Base-by-base conservation (phyloP, 169 alveolate species). In the Eimeria maxima region DNA sequence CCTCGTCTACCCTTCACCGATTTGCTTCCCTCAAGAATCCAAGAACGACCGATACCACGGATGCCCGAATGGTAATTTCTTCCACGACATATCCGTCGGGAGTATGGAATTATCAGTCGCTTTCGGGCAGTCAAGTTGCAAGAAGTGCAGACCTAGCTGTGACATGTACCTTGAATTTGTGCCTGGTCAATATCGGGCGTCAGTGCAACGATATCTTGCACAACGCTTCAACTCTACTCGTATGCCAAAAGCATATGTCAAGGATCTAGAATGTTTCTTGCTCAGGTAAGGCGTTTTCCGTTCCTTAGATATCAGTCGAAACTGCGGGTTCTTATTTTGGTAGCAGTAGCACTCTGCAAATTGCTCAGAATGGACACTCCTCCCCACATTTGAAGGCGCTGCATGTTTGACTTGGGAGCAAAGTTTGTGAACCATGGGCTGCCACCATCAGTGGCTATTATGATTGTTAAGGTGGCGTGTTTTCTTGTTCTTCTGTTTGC, bases 161-260 rank as follows among this genome's bases (percentile, higher is more conserved):
- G 93, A 57, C 7, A 33, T 86, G 24, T 86, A 29, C 16, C 93
- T 86, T 2, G 69, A 80, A 27, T 67, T 38, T 60, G 76, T 45
- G 45, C 78, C 93, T 33, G 53, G 24, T 13, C 47, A 33, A 7
- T 47, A 60, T 29, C n/a, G 81, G 60, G 24, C 93, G 29, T 33
- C 76, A 22, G 18, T 60, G n/a, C 74, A 86, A 38, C 80, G 57
- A 13, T 38, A 86, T 33, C 80, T 86, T 55, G 78, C 93, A 7
- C 42, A 60, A 57, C 78, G 44, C 2, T 45, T 86, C 55, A 60
- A 13, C 4, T 6, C 60, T 60, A 3, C 80, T 3, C 60, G 24
- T 38, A n/a, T n/a, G 11, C 81, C 93, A 38, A 24, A 27, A 7
- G 93, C 76, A 29, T 86, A 86, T 50, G 42, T 42, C n/a, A 44